These are phyloP conservation scores for Arthrobotrys megalospora DNA, from an alignment of 2,329 filamentous ascomycete species.

Conservation along the genomic window DNA sequence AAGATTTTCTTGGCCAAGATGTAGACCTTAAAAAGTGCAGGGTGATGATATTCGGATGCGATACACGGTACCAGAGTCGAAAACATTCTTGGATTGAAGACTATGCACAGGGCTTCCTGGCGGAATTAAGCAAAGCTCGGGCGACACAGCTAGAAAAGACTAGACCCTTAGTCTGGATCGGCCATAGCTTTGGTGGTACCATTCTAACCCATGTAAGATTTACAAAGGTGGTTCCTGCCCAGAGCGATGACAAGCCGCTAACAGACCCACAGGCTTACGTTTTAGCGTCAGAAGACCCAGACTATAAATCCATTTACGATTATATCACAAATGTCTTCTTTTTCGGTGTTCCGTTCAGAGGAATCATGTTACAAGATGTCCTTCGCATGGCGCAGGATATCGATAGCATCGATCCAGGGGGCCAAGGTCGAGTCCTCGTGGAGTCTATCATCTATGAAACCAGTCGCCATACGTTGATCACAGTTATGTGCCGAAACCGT, in stretches of 20 bases:
- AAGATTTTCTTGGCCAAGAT: constrained; percentile 48
- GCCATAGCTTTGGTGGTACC: too few species aligned
- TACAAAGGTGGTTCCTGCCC: too few species aligned
- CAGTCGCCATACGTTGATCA: neutral
- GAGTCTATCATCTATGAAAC: neutral
- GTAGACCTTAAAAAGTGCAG: neutral
- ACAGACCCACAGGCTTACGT: too few species aligned
- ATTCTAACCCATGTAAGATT: too few species aligned
- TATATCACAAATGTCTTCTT: neutral
- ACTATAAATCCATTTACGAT: neutral
- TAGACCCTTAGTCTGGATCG: too few species aligned
- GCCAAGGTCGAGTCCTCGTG: neutral
- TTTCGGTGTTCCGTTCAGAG: constrained; percentile 4
- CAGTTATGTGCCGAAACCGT: neutral
- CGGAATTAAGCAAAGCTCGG: too few species aligned
- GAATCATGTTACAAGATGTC: neutral
- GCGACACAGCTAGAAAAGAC: too few species aligned
- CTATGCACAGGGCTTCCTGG: too few species aligned
- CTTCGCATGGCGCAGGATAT: neutral
- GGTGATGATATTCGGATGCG: constrained; percentile 1
- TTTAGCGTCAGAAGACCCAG: too few species aligned
- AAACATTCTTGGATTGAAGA: neutral
- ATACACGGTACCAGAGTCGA: neutral
- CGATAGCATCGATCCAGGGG: neutral
- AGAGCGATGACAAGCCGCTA: too few species aligned